Conservation (phyloP, 345 rosid species). For the Erysimum cheiranthoides region DNA sequence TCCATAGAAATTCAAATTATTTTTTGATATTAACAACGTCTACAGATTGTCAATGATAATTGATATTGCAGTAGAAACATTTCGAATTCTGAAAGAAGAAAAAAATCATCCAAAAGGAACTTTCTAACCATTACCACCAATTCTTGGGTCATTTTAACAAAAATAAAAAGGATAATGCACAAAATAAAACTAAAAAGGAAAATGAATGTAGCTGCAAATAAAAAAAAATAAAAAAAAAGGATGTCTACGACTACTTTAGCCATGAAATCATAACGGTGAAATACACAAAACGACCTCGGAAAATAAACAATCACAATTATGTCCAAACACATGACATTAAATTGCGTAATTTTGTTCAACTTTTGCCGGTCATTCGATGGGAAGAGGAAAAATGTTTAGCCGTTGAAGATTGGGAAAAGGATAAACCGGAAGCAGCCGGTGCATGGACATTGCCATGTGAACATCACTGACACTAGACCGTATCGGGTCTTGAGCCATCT, state of each 20-base stretch:
- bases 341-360: conserved; percentile 41
- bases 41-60: no score
- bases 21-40: no score
- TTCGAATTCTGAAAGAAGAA: no score
- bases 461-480: conserved; percentile 48
- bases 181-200: no score
- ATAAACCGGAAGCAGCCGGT: conserved; percentile 35
- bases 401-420: conserved; percentile 20
- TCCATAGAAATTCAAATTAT: no score
- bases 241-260: not conserved
- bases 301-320: conserved; percentile 30
- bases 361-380: conserved; percentile 37
- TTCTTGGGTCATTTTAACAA: no score
- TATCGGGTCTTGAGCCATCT: conserved; percentile 59
- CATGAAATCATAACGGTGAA: conserved; percentile 5
- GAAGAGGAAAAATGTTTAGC: conserved; percentile 37
- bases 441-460: conserved; percentile 63
- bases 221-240: no score
- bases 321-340: conserved; percentile 43
- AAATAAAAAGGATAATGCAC: no score
- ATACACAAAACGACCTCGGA: conserved; percentile 28
- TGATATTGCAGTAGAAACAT: no score
- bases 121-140: no score
- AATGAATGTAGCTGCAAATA: no score
- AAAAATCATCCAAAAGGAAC: no score